These are phyloP conservation scores for Lichtheimia ornata DNA, from an alignment of 371 early-diverging fungal genomes.

Conservation along the genomic window DNA sequence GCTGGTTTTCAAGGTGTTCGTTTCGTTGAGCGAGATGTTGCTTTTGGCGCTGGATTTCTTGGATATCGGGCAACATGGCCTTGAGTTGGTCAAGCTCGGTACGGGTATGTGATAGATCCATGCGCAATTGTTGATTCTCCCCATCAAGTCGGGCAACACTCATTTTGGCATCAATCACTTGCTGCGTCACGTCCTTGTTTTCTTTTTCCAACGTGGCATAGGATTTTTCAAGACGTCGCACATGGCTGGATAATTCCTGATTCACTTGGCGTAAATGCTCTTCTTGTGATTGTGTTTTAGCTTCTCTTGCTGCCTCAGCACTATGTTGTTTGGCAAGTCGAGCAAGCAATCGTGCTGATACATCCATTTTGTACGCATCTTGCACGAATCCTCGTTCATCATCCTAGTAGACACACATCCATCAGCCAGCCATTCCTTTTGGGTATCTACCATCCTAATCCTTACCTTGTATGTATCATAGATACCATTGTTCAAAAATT, in stretches of 20 bases:
- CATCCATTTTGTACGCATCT: conserved; percentile 34
- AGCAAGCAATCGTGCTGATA: conserved; percentile 18
- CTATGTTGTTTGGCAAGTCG: conserved; percentile 33
- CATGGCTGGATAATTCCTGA: conserved; percentile 56
- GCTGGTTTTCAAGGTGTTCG: conserved; percentile 66
- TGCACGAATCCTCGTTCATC: conserved; percentile 27
- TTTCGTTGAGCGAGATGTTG: conserved; percentile 63
- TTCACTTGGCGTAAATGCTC: conserved; percentile 69
- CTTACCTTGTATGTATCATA: conserved; percentile 71
- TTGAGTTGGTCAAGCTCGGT: conserved; percentile 35
- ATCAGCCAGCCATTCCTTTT: no score
- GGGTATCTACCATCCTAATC: no score
- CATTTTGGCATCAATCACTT: conserved; percentile 55
- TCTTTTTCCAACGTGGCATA: conserved; percentile 72
- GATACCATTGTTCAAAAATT: conserved; percentile 78
- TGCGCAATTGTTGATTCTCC: conserved; percentile 60
- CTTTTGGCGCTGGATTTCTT: conserved; percentile 66
- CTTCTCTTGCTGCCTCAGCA: conserved; percentile 29
- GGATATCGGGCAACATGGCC: conserved; percentile 38
- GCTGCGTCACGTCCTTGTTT: conserved; percentile 64
- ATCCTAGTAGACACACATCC: conserved; percentile 8
- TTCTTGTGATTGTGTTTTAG: conserved; percentile 31
- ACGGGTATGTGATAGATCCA: conserved; percentile 39
- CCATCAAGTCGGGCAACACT: conserved; percentile 54
- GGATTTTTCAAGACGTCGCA: conserved; percentile 56